Evolutionary conservation across 495 filamentous ascomycete species (phyloP).

Genomic region (Glarea lozoyensis): DNA sequence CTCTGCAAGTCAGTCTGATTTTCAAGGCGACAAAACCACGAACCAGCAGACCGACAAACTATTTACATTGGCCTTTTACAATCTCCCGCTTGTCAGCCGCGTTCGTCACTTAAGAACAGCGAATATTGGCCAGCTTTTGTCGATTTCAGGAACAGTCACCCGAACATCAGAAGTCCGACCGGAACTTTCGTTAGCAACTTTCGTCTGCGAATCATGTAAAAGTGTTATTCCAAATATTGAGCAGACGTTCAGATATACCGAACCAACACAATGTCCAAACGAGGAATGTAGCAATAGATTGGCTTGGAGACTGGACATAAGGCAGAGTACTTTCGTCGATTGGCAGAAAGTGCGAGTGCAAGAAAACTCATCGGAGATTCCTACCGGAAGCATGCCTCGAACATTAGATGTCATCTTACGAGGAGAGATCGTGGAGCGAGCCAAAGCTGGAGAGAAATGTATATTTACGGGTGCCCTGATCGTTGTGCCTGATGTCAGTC

Average conservation of each 20-base stretch:
- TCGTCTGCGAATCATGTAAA: constrained; percentile 81
- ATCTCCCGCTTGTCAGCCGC: constrained; percentile 86
- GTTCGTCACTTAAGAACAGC: constrained; percentile 79
- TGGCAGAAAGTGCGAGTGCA: constrained; percentile 98
- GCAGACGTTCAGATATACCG: constrained; percentile 95
- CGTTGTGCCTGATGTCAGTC: constrained; percentile 93
- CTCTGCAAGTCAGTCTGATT: constrained; percentile 54
- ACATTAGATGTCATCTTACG: constrained; percentile 98
- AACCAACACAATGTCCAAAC: constrained; percentile 93
- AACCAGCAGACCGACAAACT: constrained; percentile 96
- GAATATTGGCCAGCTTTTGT: constrained; percentile 87
- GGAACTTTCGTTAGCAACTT: constrained; percentile 85
- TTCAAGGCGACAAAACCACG: constrained; percentile 57
- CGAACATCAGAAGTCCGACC: constrained; percentile 94
- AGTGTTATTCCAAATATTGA: constrained; percentile 80
- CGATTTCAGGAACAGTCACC: constrained; percentile 93
- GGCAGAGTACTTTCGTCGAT: constrained; percentile 95
- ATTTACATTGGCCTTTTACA: constrained; percentile 93
- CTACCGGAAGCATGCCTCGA: constrained; percentile 95
- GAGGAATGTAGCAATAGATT: constrained; percentile 78
- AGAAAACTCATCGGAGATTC: constrained; percentile 96
- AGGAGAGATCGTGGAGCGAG: constrained; percentile 94
- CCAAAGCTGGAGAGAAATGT: constrained; percentile 95
- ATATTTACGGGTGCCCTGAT: constrained; percentile 96
- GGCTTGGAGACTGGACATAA: constrained; percentile 90